phyloP scores from a whole-genome alignment of 2,329 filamentous ascomycete genomes.

The Pseudogymnoascus sp. region DNA sequence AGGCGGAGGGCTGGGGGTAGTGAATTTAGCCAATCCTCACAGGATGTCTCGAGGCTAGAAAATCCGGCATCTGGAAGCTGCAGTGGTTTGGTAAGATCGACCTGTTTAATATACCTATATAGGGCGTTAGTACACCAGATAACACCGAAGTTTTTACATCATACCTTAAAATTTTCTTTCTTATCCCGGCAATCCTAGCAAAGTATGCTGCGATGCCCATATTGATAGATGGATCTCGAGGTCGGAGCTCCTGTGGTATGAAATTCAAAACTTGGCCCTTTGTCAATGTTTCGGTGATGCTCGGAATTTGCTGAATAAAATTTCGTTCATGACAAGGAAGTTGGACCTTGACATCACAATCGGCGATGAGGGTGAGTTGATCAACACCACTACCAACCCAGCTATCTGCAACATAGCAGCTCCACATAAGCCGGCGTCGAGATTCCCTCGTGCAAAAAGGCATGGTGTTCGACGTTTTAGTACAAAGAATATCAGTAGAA shows the following conservation, averaged over 20 bases:
- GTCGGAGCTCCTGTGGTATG: neutral
- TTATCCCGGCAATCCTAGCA: neutral
- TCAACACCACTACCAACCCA: constrained; percentile 28
- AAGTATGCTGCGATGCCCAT: neutral
- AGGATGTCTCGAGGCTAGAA: constrained; percentile 34
- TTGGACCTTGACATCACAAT: constrained; percentile 27
- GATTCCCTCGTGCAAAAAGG: constrained; percentile 23
- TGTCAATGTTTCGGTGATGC: constrained; percentile 26
- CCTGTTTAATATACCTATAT: constrained; percentile 34
- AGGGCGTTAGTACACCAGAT: neutral
- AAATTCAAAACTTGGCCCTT: constrained; percentile 20
- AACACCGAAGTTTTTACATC: neutral
- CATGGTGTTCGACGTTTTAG: constrained; percentile 16
- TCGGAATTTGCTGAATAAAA: constrained; percentile 26
- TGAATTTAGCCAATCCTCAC: constrained; percentile 35
- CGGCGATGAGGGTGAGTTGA: constrained; percentile 26
- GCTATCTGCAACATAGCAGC: constrained; percentile 27
- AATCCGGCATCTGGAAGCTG: constrained; percentile 40
- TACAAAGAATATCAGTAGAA: constrained; percentile 27
- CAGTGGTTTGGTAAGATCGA: constrained; percentile 34
- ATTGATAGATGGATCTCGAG: constrained; percentile 1
- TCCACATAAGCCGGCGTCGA: constrained; percentile 28
- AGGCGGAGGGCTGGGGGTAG: constrained; percentile 39
- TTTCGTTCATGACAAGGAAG: constrained; percentile 25
- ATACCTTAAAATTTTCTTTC: constrained; percentile 10